phyloP scores from a whole-genome alignment of 495 filamentous ascomycete genomes.

The Friedmanniomyces endolithicus region DNA sequence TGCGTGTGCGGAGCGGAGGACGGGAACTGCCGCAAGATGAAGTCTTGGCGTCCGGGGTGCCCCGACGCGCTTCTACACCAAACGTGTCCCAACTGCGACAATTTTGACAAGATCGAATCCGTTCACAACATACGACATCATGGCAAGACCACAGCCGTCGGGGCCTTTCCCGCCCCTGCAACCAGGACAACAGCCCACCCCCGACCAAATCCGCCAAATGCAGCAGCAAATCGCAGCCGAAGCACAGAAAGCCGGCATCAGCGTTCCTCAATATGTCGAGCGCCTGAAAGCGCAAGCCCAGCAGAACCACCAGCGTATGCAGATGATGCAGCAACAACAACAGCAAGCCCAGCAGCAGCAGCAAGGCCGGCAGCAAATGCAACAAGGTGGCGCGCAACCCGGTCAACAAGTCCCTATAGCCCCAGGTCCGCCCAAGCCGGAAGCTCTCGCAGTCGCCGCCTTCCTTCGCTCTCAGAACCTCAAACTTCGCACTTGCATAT shows the following conservation, averaged over 20 bases:
- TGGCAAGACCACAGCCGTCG: background rate
- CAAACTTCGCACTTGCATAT: slow-evolving; percentile 82
- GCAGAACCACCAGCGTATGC: slow-evolving; percentile 41
- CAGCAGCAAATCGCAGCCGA: slow-evolving; percentile 71
- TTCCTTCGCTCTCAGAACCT: slow-evolving; percentile 76
- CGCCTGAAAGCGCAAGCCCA: slow-evolving; percentile 43
- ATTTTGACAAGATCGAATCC: background rate
- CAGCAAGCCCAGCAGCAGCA: slow-evolving; percentile 34
- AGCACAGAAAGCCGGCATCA: slow-evolving; percentile 49
- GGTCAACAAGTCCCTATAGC: slow-evolving; percentile 45
- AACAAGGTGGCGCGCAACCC: slow-evolving; percentile 29
- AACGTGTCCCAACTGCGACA: background rate
- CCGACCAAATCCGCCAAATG: slow-evolving; percentile 74
- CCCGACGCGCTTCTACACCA: background rate
- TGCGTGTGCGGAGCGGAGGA: background rate
- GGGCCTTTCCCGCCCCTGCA: slow-evolving; percentile 9
- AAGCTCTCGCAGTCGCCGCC: slow-evolving; percentile 77
- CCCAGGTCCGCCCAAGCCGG: slow-evolving; percentile 71
- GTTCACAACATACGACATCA: background rate
- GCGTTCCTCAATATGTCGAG: slow-evolving; percentile 51
- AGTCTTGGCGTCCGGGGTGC: background rate
- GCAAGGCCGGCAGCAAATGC: slow-evolving; percentile 25
- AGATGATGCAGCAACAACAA: slow-evolving; percentile 40
- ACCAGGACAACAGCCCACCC: slow-evolving; percentile 56
- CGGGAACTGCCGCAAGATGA: background rate